Evolutionary conservation across 2,329 filamentous ascomycete species (phyloP).

Genomic region (Neonectria coccinea): DNA sequence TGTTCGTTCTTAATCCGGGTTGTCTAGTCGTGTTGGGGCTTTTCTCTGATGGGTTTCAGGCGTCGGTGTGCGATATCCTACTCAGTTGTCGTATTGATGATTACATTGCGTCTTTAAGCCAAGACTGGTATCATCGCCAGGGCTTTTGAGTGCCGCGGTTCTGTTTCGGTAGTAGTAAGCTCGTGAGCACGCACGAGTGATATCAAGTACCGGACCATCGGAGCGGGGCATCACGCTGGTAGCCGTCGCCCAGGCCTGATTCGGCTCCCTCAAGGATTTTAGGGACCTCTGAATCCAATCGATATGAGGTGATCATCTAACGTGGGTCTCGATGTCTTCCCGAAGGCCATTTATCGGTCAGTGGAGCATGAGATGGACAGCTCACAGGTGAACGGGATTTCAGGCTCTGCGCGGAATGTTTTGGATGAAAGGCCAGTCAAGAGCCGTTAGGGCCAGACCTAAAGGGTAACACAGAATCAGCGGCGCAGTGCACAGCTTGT

Average conservation of each 20-base stretch:
- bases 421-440: not conserved
- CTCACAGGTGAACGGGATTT: conserved; percentile 29
- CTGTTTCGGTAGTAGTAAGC: not conserved
- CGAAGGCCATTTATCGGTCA: conserved; percentile 22
- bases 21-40: not conserved
- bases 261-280: conserved; percentile 6
- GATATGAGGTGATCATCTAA: conserved; percentile 41
- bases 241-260: conserved; percentile 15
- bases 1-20: not conserved
- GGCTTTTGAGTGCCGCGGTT: not conserved
- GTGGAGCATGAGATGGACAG: not conserved
- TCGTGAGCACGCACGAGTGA: not conserved
- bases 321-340: conserved; percentile 31
- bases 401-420: not conserved
- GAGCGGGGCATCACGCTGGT: conserved; percentile 14
- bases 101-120: not conserved
- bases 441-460: not conserved
- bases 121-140: not conserved
- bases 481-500: not conserved
- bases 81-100: conserved; percentile 9
- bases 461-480: not conserved
- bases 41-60: conserved; percentile 2
- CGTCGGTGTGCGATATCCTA: conserved; percentile 18
- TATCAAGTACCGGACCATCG: conserved; percentile 22
- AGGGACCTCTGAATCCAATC: conserved; percentile 35